Evolutionary conservation across 116 monocot genomes (phyloP).

Genomic region (Iris pallida): DNA sequence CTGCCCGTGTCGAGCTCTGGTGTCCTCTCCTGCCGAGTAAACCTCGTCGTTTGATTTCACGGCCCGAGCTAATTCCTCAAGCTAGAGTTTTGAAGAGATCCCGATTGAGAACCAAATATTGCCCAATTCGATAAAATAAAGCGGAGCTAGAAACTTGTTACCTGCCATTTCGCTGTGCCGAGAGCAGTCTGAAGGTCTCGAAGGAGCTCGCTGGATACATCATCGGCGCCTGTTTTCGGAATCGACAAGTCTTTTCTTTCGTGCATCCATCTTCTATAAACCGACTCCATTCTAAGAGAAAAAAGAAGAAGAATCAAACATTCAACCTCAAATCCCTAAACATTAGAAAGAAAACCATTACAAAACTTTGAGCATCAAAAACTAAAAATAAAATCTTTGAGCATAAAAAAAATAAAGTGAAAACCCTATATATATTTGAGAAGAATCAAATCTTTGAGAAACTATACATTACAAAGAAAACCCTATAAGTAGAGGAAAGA

Average conservation of each 20-base stretch:
- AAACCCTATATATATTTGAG: too few relatives aligned
- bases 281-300: slow-evolving; percentile 69
- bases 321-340: slow-evolving; percentile 1
- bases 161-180: slow-evolving; percentile 96
- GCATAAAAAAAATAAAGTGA: too few relatives aligned
- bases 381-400: too few relatives aligned
- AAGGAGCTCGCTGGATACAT: slow-evolving; percentile 35
- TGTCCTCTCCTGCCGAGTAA: slow-evolving; percentile 41
- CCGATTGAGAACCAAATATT: neutral
- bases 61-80: slow-evolving; percentile 62
- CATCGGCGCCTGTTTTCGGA: slow-evolving; percentile 2
- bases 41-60: slow-evolving; percentile 30
- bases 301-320: slow-evolving; percentile 4
- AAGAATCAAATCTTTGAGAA: too few relatives aligned
- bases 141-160: slow-evolving; percentile 11
- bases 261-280: slow-evolving; percentile 64
- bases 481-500: too few relatives aligned
- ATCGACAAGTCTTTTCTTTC: slow-evolving; percentile 24
- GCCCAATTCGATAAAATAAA: neutral
- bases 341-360: neutral
- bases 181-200: slow-evolving; percentile 69
- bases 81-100: slow-evolving; percentile 16
- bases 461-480: too few relatives aligned
- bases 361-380: neutral
- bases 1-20: slow-evolving; percentile 49